Percentiles rank a stretch among this genome's conserved stretches.
These are phyloP conservation scores for Populus deltoides DNA, from an alignment of 345 rosid species.

Conservation along the genomic window DNA sequence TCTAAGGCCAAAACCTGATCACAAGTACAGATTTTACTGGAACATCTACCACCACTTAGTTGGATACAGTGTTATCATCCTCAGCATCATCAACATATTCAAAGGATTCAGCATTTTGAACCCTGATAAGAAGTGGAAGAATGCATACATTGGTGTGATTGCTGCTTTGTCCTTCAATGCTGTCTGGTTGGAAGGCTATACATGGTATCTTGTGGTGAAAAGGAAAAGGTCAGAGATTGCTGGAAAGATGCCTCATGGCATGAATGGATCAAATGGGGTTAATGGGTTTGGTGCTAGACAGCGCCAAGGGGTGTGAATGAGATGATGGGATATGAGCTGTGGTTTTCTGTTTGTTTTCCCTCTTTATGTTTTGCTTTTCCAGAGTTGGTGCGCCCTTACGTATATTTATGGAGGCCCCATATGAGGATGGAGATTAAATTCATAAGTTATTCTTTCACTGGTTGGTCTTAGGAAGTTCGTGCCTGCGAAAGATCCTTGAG, in stretches of 20 bases:
- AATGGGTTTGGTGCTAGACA: slow-evolving; percentile 26
- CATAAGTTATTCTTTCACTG: neutral
- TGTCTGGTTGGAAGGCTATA: slow-evolving; percentile 40
- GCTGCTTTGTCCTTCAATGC: slow-evolving; percentile 36
- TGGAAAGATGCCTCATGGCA: slow-evolving; percentile 19
- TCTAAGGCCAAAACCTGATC: slow-evolving; percentile 82
- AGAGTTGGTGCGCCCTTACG: neutral
- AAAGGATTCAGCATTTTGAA: slow-evolving; percentile 65
- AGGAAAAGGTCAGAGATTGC: slow-evolving; percentile 41
- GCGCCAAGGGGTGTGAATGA: slow-evolving; percentile 4
- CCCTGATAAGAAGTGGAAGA: slow-evolving; percentile 68
- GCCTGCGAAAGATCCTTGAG: neutral
- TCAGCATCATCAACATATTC: slow-evolving; percentile 64
- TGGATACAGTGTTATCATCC: slow-evolving; percentile 60
- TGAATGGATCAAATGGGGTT: slow-evolving; percentile 32
- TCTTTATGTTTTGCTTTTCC: neutral
- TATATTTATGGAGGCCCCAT: neutral
- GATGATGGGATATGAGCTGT: neutral
- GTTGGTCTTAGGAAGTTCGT: slow-evolving; percentile 11
- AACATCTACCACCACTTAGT: slow-evolving; percentile 74
- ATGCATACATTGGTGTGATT: slow-evolving; percentile 57
- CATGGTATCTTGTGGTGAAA: slow-evolving; percentile 42
- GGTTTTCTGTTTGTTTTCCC: neutral
- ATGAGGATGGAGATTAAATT: neutral
- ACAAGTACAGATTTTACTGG: slow-evolving; percentile 79